A percentile compares a stretch with the other conserved stretches of the same genome.
Evolutionary conservation across 345 rosid genomes (phyloP).

Genomic region (Theobroma cacao): DNA sequence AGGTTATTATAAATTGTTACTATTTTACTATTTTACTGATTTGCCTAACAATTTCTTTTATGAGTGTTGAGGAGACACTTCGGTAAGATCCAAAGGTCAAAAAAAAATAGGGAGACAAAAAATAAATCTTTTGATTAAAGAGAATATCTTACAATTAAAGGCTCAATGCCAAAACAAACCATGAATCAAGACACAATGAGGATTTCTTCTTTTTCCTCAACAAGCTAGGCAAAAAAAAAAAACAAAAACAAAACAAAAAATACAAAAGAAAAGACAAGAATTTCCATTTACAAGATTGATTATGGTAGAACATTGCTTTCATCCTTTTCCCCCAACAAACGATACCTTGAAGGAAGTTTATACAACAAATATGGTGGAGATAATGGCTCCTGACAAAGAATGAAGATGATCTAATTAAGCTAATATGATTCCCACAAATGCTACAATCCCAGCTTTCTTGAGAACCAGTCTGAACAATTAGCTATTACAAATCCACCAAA

Average conservation of each 20-base stretch:
- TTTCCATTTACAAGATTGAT: slow-evolving; percentile 30
- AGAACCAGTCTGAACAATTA: slow-evolving; percentile 67
- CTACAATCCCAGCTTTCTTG: slow-evolving; percentile 83
- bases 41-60: too few species aligned
- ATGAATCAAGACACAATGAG: not conserved
- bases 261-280: not conserved
- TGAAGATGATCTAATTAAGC: not conserved
- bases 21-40: too few species aligned
- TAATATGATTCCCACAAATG: slow-evolving; percentile 17
- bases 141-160: not conserved
- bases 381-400: slow-evolving; percentile 28
- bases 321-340: slow-evolving; percentile 8
- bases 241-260: not conserved
- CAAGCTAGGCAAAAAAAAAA: not conserved
- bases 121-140: not conserved
- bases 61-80: too few species aligned
- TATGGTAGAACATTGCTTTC: slow-evolving; percentile 9
- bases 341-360: not conserved
- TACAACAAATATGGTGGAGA: slow-evolving; percentile 18
- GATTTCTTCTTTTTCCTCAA: not conserved
- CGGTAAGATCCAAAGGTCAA: too few species aligned
- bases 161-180: not conserved
- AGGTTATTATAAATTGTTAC: too few species aligned
- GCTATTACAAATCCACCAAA: slow-evolving; percentile 94
- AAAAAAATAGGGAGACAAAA: too few species aligned